These are phyloP conservation scores for Mycena albidolilacea DNA, from an alignment of 768 basidiomycete species.

Conservation along the genomic window DNA sequence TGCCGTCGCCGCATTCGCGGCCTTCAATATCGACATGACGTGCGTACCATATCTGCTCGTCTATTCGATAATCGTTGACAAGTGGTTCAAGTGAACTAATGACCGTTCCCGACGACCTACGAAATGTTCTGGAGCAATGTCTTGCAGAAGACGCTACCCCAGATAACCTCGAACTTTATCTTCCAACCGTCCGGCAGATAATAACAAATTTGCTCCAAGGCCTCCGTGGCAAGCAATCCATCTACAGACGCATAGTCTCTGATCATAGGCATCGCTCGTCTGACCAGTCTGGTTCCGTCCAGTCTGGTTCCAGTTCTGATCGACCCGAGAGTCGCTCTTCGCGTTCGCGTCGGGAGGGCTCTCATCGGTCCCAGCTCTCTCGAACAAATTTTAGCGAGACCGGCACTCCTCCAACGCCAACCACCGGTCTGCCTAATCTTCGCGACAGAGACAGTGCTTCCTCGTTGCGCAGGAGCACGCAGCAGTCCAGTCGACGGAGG, in stretches of 20 bases:
- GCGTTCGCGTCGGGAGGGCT: slow-evolving; percentile 62
- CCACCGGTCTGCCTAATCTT: slow-evolving; percentile 11
- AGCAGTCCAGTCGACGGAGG: slow-evolving; percentile 57
- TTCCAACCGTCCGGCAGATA: slow-evolving; percentile 92
- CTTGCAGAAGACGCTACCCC: slow-evolving; percentile 91
- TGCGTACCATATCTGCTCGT: slow-evolving; percentile 60
- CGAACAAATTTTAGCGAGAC: slow-evolving; percentile 45
- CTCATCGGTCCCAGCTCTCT: slow-evolving; percentile 66
- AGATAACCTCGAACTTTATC: slow-evolving; percentile 89
- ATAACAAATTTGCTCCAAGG: slow-evolving; percentile 95
- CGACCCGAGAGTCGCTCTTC: slow-evolving; percentile 73
- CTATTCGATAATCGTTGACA: slow-evolving; percentile 9
- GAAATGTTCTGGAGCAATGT: slow-evolving; percentile 90
- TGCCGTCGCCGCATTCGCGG: slow-evolving; percentile 89
- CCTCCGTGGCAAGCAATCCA: slow-evolving; percentile 91
- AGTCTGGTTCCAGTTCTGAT: slow-evolving; percentile 56
- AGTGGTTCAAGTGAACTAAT: slow-evolving; percentile 79
- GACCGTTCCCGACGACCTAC: slow-evolving; percentile 89
- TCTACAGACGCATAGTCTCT: slow-evolving; percentile 83
- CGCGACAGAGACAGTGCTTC: slow-evolving; percentile 56
- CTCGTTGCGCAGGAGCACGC: slow-evolving; percentile 58
- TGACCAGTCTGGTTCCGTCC: slow-evolving; percentile 56
- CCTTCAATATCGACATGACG: slow-evolving; percentile 92
- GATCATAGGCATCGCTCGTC: slow-evolving; percentile 69
- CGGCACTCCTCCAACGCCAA: slow-evolving; percentile 37